Base-by-base conservation (phyloP, 1,284 basidiomycete species). In the Pseudozyma thailandica region DNA sequence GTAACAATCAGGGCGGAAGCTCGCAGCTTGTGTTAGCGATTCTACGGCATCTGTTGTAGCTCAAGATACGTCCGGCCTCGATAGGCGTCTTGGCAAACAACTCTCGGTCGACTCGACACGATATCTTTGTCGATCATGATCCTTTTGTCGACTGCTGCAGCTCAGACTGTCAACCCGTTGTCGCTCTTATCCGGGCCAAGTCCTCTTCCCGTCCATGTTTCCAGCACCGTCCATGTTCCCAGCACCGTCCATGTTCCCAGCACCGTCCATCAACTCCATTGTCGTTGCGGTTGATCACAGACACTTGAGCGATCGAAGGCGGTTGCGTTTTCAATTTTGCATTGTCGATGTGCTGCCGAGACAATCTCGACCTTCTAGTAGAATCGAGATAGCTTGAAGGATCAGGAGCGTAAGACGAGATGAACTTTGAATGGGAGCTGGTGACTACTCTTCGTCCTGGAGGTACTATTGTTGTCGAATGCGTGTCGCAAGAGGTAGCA, bases 381-480 rank as follows among this genome's bases (percentile, higher is more conserved):
- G 25, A 25, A 43, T 43, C 42, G 25, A 26, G 18, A 12, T 16
- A 10, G 21, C 25, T 10, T 15, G 42, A 43, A 16, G n/a, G n/a
- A n/a, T n/a, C n/a, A n/a, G n/a, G n/a, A n/a, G n/a, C n/a, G n/a
- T n/a, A n/a, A n/a, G n/a, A n/a, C n/a, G n/a, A n/a, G n/a, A n/a
- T n/a, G n/a, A n/a, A n/a, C 39, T 12, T 8, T 20, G 18, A 41
- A 41, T 18, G 39, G 28, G 37, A 18, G 41, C 41, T 35, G 28
- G 18, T 10, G 20, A 50, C 51, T 60, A 66, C 52, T 71, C 61
- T 21, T 52, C 62, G 53, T 66, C 65, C 54, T 66, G 38, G 50
- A 72, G 65, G 63, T 65, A 73, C 60, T 65, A 61, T 63, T 31
- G 33, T 8, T 23, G 12, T 23, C n/a, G n/a, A n/a, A 35, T 35